Conservation (phyloP, 1,284 basidiomycete genomes). For the Ustilago bromivora region DNA sequence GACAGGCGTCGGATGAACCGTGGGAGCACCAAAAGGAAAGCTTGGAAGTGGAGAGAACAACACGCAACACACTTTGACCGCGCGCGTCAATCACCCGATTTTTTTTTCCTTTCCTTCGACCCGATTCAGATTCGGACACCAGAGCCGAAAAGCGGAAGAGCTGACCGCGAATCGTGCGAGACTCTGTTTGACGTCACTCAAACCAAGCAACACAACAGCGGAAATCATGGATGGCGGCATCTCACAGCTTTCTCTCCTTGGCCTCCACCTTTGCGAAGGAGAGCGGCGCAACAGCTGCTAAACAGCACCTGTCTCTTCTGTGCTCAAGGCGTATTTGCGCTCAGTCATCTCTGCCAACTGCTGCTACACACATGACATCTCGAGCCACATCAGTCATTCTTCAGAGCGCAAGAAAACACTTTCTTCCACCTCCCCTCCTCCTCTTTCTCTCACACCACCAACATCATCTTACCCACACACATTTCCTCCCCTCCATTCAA, state of each 20-base stretch:
- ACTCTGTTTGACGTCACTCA: not conserved
- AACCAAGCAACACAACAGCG: not conserved
- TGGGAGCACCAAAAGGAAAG: not conserved
- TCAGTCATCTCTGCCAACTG: slow-evolving; percentile 8
- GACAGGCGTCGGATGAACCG: not conserved
- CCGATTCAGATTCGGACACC: not conserved
- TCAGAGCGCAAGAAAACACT: not conserved
- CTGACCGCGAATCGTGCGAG: slow-evolving; percentile 17
- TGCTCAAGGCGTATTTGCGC: slow-evolving; percentile 2
- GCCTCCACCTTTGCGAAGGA: slow-evolving; percentile 16
- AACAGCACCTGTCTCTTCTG: too few relatives aligned
- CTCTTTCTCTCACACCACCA: too few relatives aligned
- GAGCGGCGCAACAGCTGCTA: not conserved
- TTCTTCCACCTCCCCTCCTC: not conserved
- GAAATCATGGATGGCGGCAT: slow-evolving; percentile 12
- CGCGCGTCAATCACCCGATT: slow-evolving; percentile 12
- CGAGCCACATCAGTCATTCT: not conserved
- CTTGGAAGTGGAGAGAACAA: slow-evolving; percentile 33
- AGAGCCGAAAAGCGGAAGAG: not conserved
- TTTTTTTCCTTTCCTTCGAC: accelerated
- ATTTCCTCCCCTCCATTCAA: not conserved
- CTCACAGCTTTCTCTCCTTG: not conserved
- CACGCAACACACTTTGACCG: slow-evolving; percentile 3
- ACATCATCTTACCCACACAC: not conserved
- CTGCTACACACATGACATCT: slow-evolving; percentile 35